Evolutionary conservation across 768 basidiomycete genomes (phyloP).

Genomic region (Lyophyllum shimeji): DNA sequence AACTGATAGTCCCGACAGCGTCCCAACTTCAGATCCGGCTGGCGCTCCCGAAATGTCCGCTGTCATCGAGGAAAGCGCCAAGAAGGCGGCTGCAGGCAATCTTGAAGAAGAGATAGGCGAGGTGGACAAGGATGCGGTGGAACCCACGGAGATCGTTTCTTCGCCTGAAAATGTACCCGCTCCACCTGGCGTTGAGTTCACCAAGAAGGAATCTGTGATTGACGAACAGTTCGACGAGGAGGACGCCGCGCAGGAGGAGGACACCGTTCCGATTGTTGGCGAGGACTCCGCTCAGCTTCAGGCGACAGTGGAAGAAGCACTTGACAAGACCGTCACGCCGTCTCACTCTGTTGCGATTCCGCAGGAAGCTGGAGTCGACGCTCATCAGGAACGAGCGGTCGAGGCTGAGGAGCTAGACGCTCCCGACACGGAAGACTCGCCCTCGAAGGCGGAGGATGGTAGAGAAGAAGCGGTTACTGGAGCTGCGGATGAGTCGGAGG

Average conservation of each 20-base stretch:
- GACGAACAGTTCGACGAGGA: neutral
- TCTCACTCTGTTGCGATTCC: neutral
- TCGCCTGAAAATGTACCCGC: neutral
- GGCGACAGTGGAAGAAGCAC: neutral
- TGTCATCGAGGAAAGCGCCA: slow-evolving; percentile 14
- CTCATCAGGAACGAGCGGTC: neutral
- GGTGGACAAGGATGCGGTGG: neutral
- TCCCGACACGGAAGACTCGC: neutral
- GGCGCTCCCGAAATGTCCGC: slow-evolving; percentile 10
- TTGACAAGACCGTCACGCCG: neutral
- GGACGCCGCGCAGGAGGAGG: neutral
- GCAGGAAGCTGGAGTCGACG: neutral
- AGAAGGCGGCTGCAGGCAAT: slow-evolving; percentile 7
- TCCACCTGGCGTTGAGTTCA: neutral
- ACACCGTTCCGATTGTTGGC: neutral
- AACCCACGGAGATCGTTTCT: neutral
- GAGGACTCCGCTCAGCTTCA: neutral
- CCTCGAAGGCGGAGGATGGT: neutral
- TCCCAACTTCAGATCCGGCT: neutral
- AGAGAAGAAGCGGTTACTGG: slow-evolving; percentile 2
- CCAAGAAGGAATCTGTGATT: neutral
- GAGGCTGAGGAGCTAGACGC: neutral
- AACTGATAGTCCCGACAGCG: slow-evolving; percentile 8
- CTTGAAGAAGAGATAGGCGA: slow-evolving; percentile 20
- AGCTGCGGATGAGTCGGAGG: slow-evolving; percentile 32